Base-by-base conservation (phyloP, 345 rosid genomes). In the Eucalyptus pauciflora region DNA sequence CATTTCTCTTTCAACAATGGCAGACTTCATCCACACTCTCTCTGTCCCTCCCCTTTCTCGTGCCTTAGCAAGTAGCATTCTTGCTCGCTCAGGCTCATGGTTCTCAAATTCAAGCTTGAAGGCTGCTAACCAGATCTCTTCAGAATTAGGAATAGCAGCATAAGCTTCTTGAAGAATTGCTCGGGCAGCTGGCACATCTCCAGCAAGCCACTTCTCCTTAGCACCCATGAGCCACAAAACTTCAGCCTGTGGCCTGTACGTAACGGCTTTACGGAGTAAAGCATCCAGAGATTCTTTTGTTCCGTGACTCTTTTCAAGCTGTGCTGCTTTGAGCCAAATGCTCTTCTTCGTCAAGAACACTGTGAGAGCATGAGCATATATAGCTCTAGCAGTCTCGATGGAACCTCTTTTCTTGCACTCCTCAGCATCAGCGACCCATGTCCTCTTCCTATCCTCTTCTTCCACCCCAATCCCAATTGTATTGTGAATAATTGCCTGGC, bases 141-240 rank as follows among this genome's bases (percentile, higher is more conserved):
- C 99, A 2, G 99, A 96, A 87, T 95, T 93, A 8, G 99, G 99
- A 90, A 97, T 96, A 24, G 99, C 98, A 88, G 96, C 98, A 90
- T 97, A 96, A 41, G 99, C 99, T 93, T 96, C 98, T 90, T 95
- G 98, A 90, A 97, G 97, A 90, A 96, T 97, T 62, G 97, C 97
- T 88, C 99, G 95, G 31, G 99, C 99, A 51, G 97, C 95, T 69
- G 96, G 96, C 85, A 97, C 99, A 93, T 97, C 99, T 88, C 99
- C 99, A 52, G 99, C 97, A 90, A 97, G 98, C 99, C 99, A 96
- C 91, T 97, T 97, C 92, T 97, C 99, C 91, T 96, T 97, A 45
- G 99, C 99, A 88, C 97, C 98, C 99, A 97, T 96, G 80, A 97
- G 98, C 99, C 99, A 96, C 86, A 97, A 93, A 89, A 97, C 99